Base-by-base conservation (phyloP, 805 yeast species). In the Brettanomyces sp. region DNA sequence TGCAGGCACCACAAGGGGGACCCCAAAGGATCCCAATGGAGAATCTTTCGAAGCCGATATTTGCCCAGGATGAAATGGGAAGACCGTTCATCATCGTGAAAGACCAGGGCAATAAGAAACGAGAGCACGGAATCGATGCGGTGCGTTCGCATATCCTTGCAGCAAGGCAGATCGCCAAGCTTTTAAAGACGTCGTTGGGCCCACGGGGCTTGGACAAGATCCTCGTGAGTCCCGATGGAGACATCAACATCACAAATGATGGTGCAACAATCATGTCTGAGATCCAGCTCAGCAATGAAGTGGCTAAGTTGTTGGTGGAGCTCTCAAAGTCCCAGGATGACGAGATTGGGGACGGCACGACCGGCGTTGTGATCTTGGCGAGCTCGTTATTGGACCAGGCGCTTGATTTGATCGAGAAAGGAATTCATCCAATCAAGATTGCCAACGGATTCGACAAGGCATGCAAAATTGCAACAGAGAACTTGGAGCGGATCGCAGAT, bases 11-110 rank as follows among this genome's bases (percentile, higher is more conserved):
- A 28, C 32, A 28, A 28, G 40, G 45, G 13, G 43, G 22, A 18
- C 43, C 30, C 30, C 43, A 36, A n/a, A 51, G 50, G 42, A 63
- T 68, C 65, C 69, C 66, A 41, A 76, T 80, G 85, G 96, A 96
- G 37, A 99, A 93, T 65, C 73, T 93, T 76, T 90, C 98, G 55
- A 93, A 95, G 60, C 99, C 99, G 67, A 89, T 93, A 57, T 88
- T 93, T 72, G 98, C 99, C 3, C 99, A 91, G 67, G 99, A 93
- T 65, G 99, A 93, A 67, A 87, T 85, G 90, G 99, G 99, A 21
- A 82, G 99, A 67, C 99, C 99, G 21, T 88, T 93, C 64, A 91
- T 93, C 61, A 93, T 93, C 63, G 99, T 93, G 45, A 80, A 93
- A 63, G 99, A 93, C 49, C 74, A 70, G 49, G 73, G 72, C 4